A percentile compares a stretch with the other conserved stretches of the same genome.
Evolutionary conservation across 2,329 filamentous ascomycete genomes (phyloP).

Genomic region (Phialophora macrospora): DNA sequence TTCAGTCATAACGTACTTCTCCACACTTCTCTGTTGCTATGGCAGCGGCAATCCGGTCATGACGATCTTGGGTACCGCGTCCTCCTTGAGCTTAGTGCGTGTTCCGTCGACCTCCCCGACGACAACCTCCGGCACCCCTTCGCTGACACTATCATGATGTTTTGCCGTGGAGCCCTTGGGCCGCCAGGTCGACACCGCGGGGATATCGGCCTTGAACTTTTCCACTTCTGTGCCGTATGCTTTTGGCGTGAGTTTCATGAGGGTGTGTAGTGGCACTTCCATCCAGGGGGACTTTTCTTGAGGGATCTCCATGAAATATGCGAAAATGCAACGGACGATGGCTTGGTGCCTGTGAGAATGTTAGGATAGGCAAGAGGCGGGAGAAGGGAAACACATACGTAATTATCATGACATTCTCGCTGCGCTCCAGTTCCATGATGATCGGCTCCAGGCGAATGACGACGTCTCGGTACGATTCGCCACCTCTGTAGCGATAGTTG

Average conservation of each 20-base stretch:
- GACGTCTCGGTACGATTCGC: conserved; percentile 94
- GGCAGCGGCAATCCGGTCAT: conserved; percentile 18
- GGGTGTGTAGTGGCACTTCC: conserved; percentile 93
- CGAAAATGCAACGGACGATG: conserved; percentile 94
- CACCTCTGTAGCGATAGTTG: conserved; percentile 97
- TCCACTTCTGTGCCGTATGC: conserved; percentile 93
- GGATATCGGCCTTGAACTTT: conserved; percentile 85
- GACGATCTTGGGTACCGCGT: conserved; percentile 10
- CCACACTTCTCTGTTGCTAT: neutral
- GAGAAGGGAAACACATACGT: conserved; percentile 53
- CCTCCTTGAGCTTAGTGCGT: conserved; percentile 13
- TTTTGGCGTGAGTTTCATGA: conserved; percentile 94
- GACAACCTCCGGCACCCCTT: conserved; percentile 29
- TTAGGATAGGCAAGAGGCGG: neutral
- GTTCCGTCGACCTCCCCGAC: conserved; percentile 24
- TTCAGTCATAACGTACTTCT: conserved; percentile 11
- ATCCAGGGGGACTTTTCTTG: conserved; percentile 96
- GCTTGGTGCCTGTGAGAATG: conserved; percentile 70
- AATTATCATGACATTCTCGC: conserved; percentile 96
- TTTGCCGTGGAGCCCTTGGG: conserved; percentile 66
- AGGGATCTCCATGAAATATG: conserved; percentile 97
- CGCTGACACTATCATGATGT: conserved; percentile 35
- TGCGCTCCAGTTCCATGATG: conserved; percentile 98
- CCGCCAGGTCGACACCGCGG: conserved; percentile 94
- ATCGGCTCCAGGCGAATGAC: conserved; percentile 97